phyloP scores from a whole-genome alignment of 352 stramenopile genomes.

The Phytophthora ramorum region DNA sequence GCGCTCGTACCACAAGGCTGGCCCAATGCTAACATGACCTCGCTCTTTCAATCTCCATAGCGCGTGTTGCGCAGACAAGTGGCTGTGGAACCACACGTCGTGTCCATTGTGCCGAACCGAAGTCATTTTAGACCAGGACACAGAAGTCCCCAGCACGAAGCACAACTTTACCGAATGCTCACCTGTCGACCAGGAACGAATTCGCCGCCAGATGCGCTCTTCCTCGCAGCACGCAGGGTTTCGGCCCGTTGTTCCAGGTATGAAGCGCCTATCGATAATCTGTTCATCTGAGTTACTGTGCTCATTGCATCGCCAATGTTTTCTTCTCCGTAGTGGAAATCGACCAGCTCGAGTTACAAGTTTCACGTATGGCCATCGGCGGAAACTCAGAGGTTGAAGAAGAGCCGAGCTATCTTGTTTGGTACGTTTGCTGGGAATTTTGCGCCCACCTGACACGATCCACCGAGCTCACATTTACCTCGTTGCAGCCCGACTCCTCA shows the following conservation, averaged over 20 bases:
- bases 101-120: constrained; percentile 84
- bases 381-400: constrained; percentile 42
- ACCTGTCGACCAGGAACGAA: constrained; percentile 67
- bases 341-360: constrained; percentile 36
- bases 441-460: not conserved
- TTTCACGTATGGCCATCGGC: constrained; percentile 44
- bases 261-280: not conserved
- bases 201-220: constrained; percentile 77
- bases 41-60: constrained; percentile 33
- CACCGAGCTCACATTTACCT: constrained; percentile 8
- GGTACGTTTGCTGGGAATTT: constrained; percentile 22
- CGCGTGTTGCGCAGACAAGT: constrained; percentile 85
- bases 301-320: constrained; percentile 9
- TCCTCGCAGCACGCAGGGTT: constrained; percentile 74
- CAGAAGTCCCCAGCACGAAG: constrained; percentile 48
- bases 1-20: not conserved
- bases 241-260: constrained; percentile 76
- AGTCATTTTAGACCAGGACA: constrained; percentile 64
- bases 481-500: constrained; percentile 37
- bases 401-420: constrained; percentile 43
- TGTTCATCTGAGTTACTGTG: not conserved
- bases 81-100: constrained; percentile 88
- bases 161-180: constrained; percentile 87
- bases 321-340: constrained; percentile 35
- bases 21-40: constrained; percentile 8